Evolutionary conservation across 768 basidiomycete species (phyloP).

Genomic region (Russula sp.): DNA sequence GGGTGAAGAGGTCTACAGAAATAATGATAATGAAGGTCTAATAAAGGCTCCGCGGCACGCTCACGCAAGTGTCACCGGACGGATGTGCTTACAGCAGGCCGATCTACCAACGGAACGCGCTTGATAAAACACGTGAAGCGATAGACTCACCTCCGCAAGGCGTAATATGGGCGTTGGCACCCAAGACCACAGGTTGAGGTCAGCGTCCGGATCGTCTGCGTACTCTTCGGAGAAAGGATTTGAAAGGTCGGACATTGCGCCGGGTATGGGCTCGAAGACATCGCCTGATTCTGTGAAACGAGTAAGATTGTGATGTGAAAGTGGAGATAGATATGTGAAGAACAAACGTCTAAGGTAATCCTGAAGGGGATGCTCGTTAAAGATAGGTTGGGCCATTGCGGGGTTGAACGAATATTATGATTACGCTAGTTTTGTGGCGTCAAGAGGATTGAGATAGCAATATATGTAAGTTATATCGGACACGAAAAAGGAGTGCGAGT

Average conservation of each 20-base stretch:
- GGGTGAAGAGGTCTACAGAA: background rate
- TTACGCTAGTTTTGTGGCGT: slow-evolving; percentile 1
- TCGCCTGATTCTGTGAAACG: slow-evolving; percentile 22
- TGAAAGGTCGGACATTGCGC: slow-evolving; percentile 16
- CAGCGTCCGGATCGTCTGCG: slow-evolving; percentile 8
- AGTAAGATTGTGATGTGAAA: background rate
- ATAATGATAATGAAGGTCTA: background rate
- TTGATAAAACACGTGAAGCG: background rate
- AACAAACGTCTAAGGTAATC: slow-evolving; percentile 23
- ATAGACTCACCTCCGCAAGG: slow-evolving; percentile 4
- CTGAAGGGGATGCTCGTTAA: slow-evolving; percentile 22
- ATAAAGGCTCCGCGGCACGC: background rate
- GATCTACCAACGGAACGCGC: slow-evolving; percentile 9
- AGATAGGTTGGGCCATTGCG: slow-evolving; percentile 23
- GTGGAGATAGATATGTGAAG: background rate
- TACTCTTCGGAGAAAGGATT: slow-evolving; percentile 8
- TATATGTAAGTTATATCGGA: slow-evolving; percentile 11
- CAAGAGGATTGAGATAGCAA: background rate
- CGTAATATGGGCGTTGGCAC: slow-evolving; percentile 4
- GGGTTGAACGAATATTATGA: background rate
- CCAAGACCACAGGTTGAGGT: slow-evolving; percentile 18
- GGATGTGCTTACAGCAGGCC: slow-evolving; percentile 8
- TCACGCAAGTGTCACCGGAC: background rate
- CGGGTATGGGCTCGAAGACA: slow-evolving; percentile 21
- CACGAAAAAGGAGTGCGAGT: slow-evolving; percentile 6